Percentiles rank a stretch among this genome's conserved stretches.
phyloP scores from a whole-genome alignment of 768 basidiomycete species.

The Pleurotus pulmonarius region DNA sequence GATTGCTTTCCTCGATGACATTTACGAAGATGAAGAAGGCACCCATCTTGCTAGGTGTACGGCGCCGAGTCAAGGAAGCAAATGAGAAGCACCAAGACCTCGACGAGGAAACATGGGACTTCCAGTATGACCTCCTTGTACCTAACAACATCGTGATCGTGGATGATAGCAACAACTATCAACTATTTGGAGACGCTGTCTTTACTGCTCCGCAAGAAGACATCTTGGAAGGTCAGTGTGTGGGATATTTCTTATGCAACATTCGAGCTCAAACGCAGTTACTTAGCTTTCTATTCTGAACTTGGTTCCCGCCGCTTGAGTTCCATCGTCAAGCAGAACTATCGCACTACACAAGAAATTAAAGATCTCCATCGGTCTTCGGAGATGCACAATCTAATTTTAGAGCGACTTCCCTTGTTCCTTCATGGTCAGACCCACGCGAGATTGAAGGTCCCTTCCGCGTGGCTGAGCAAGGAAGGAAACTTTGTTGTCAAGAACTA shows the following conservation, averaged over 20 bases:
- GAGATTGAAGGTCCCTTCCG: conserved; percentile 53
- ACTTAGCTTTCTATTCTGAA: conserved; percentile 63
- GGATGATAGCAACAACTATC: conserved; percentile 80
- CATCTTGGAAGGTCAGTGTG: conserved; percentile 66
- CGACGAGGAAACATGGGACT: conserved; percentile 75
- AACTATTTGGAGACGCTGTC: conserved; percentile 72
- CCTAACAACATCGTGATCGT: conserved; percentile 75
- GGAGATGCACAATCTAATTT: conserved; percentile 57
- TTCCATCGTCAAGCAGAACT: conserved; percentile 72
- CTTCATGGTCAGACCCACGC: conserved; percentile 83
- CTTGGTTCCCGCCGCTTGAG: conserved; percentile 78
- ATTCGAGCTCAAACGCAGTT: conserved; percentile 4
- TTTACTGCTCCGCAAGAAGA: conserved; percentile 89
- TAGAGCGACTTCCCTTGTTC: conserved; percentile 88
- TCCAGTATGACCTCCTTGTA: conserved; percentile 65
- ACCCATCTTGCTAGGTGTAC: conserved; percentile 71
- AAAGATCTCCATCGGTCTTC: conserved; percentile 40
- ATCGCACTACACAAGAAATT: conserved; percentile 55
- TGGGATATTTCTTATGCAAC: not conserved
- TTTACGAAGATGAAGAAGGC: conserved; percentile 63
- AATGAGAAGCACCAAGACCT: conserved; percentile 31
- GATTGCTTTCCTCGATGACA: conserved; percentile 49
- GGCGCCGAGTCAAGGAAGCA: conserved; percentile 43
- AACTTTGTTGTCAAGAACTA: conserved; percentile 74
- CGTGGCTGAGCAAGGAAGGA: conserved; percentile 58